Evolutionary conservation across 805 yeast species (phyloP).

Genomic region (Lipomyces oligophaga): DNA sequence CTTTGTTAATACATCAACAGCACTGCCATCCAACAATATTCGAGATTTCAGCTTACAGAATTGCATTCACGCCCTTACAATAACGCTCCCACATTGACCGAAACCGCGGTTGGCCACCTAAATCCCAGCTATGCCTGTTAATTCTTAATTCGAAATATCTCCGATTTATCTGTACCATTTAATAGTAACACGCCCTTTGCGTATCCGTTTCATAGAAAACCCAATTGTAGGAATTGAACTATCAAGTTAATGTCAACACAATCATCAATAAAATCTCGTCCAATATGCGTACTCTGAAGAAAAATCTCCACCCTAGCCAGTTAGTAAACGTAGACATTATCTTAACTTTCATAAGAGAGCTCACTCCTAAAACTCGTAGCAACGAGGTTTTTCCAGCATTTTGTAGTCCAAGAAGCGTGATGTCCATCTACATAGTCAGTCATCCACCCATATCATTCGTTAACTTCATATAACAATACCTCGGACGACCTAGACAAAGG

Average conservation of each 20-base stretch:
- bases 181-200: conserved; percentile 38
- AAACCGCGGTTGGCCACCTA: conserved; percentile 42
- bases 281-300: conserved; percentile 34
- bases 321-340: not conserved
- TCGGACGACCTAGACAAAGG: conserved; percentile 31
- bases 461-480: conserved; percentile 17
- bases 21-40: not conserved
- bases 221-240: conserved; percentile 42
- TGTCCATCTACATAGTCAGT: conserved; percentile 33
- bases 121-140: conserved; percentile 37
- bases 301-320: conserved; percentile 35
- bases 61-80: conserved; percentile 39
- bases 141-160: not conserved
- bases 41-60: conserved; percentile 31
- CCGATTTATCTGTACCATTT: conserved; percentile 34
- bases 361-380: conserved; percentile 35
- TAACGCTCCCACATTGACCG: conserved; percentile 42
- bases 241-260: not conserved
- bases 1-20: not conserved
- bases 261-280: not conserved
- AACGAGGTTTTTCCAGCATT: conserved; percentile 42
- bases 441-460: not conserved
- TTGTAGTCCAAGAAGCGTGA: conserved; percentile 39
- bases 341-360: conserved; percentile 5
- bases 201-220: conserved; percentile 38